Base-by-base conservation (phyloP, 768 basidiomycete species). In the Boletus sp. region DNA sequence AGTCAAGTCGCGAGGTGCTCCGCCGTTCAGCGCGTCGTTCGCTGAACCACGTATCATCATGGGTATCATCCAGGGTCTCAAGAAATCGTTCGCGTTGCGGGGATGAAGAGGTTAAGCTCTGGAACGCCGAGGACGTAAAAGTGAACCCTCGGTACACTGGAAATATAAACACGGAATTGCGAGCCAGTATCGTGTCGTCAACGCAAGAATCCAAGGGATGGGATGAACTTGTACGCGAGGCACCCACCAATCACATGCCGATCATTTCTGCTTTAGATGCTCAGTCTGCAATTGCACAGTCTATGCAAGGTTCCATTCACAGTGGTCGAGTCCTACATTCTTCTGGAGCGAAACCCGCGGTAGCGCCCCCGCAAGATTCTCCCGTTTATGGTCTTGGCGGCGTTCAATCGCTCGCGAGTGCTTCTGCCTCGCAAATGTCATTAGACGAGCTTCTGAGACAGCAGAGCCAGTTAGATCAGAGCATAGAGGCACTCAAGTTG, bases 391-490 rank as follows among this genome's bases (percentile, higher is more conserved):
- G 78, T 32, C 66, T 82, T 36, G 63, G 77, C 42, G 76, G 77
- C 12, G 75, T 76, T 45, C 57, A 56, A 42, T 33, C 51, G 28
- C 20, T 15, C 32, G 35, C 56, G 32, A 51, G 52, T 33, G 39
- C 44, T 45, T 54, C 63, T 28, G 65, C 57, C 9, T 67, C 68
- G 45, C 56, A 66, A 37, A 70, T 68, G 17, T 80, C 83, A 1
- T 71, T 84, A 24, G 78, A 81, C 37, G 76, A 80, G 51, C 74
- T 89, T 35, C 63, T 84, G 42, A 81, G 82, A 24, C 81, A 86
- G 64, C 85, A 87, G 66, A 78, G 69, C 2, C 84, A 88, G 58
- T 75, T 90, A 50, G 87, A 88, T 63, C 75, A 75, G 65, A 86
- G 78, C 55, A 87, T 90, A 50, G 82, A 82, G 30, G 80, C 78